A percentile compares a stretch with the other conserved stretches of the same genome.
Evolutionary conservation across 176 grass and related monocot species (phyloP).

Genomic region (Phoenix roebelenii): DNA sequence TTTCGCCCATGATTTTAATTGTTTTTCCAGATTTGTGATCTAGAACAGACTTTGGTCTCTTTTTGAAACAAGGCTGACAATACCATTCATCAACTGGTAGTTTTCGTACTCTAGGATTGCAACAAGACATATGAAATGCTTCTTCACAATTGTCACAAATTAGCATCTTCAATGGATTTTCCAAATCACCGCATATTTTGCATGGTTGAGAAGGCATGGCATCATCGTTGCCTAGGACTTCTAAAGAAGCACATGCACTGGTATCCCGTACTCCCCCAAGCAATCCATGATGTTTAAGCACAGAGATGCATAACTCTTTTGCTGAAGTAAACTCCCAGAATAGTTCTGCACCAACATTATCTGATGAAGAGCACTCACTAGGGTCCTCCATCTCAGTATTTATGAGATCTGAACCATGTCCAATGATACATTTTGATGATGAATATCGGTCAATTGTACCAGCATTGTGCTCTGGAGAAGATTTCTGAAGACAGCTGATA

Average conservation of each 20-base stretch:
- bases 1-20: constrained; percentile 12
- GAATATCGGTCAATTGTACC: constrained; percentile 12
- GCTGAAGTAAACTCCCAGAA: constrained; percentile 27
- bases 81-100: constrained; percentile 52
- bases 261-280: constrained; percentile 26
- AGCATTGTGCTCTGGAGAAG: constrained; percentile 9
- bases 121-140: constrained; percentile 82
- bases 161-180: constrained; percentile 57
- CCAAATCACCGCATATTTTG: constrained; percentile 41
- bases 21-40: neutral
- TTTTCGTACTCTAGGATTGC: constrained; percentile 29
- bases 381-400: constrained; percentile 25
- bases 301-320: constrained; percentile 70
- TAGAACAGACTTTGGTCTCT: constrained; percentile 25
- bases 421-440: constrained; percentile 20
- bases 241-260: constrained; percentile 6
- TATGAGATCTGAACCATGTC: constrained; percentile 13
- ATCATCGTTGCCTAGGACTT: constrained; percentile 23
- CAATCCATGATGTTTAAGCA: constrained; percentile 48
- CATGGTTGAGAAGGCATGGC: constrained; percentile 37
- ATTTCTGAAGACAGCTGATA: neutral
- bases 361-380: constrained; percentile 45
- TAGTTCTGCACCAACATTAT: constrained; percentile 24
- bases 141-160: constrained; percentile 86
- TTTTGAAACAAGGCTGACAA: constrained; percentile 53